A percentile compares a stretch with the other conserved stretches of the same genome.
Conservation (phyloP, 805 yeast species). For the Debaryomyces hansenii region DNA sequence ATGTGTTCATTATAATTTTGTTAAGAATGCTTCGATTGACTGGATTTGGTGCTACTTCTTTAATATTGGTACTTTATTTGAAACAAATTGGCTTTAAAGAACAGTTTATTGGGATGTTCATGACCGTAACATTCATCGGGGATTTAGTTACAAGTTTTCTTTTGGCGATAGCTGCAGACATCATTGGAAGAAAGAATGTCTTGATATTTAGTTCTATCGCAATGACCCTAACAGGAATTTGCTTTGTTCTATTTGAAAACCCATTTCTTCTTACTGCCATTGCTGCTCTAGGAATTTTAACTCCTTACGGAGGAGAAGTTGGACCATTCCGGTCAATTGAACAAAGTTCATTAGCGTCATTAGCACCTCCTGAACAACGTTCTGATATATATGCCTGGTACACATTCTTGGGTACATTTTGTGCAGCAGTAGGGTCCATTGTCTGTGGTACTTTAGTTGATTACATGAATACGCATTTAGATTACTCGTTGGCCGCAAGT, state of each 20-base stretch:
- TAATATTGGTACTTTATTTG: constrained; percentile 46
- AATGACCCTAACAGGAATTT: constrained; percentile 45
- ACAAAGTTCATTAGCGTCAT: constrained; percentile 50
- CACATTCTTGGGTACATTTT: constrained; percentile 47
- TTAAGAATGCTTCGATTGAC: constrained; percentile 35
- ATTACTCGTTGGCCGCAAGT: constrained; percentile 20
- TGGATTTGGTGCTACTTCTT: constrained; percentile 38
- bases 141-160: constrained; percentile 51
- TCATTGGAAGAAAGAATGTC: constrained; percentile 44
- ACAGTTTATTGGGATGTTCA: constrained; percentile 46
- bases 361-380: constrained; percentile 40
- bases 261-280: constrained; percentile 34
- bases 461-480: constrained; percentile 9
- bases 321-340: constrained; percentile 62
- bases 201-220: constrained; percentile 39
- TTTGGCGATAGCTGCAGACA: constrained; percentile 47
- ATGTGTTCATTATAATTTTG: constrained; percentile 31
- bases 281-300: constrained; percentile 51
- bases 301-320: constrained; percentile 60
- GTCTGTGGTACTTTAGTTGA: constrained; percentile 34
- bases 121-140: constrained; percentile 50
- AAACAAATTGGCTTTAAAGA: constrained; percentile 42
- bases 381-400: constrained; percentile 63
- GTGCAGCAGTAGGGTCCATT: constrained; percentile 48
- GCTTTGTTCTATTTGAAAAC: constrained; percentile 34